phyloP scores from a whole-genome alignment of 805 yeast genomes.

The Spathaspora boniae region DNA sequence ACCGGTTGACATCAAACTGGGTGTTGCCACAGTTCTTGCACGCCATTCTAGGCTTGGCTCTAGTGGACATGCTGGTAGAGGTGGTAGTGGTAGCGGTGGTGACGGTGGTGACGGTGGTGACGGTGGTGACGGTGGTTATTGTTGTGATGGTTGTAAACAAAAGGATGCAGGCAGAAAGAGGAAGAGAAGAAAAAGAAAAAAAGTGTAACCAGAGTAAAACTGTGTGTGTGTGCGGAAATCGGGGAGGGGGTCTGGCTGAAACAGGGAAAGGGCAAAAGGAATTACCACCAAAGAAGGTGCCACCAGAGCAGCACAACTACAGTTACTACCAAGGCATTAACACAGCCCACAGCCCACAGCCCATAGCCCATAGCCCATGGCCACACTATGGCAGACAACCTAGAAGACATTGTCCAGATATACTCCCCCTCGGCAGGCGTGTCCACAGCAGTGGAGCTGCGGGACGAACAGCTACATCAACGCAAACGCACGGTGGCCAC shows the following conservation, averaged over 20 bases:
- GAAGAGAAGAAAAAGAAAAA: neutral
- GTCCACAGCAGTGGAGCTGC: neutral
- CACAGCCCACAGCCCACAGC: neutral
- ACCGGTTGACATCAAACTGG: conserved; percentile 19
- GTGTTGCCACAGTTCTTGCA: conserved; percentile 26
- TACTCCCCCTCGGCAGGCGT: conserved; percentile 1
- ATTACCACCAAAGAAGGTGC: too few relatives aligned
- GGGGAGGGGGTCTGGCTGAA: conserved; percentile 1
- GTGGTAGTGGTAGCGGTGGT: too few relatives aligned
- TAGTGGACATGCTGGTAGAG: too few relatives aligned
- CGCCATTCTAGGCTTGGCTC: too few relatives aligned
- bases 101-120: too few relatives aligned
- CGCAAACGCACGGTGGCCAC: neutral
- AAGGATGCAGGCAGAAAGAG: too few relatives aligned
- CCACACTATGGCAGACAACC: neutral
- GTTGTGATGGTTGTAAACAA: neutral
- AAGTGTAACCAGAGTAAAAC: neutral
- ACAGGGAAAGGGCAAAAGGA: too few relatives aligned
- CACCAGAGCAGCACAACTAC: too few relatives aligned
- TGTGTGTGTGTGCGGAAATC: neutral
- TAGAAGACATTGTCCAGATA: conserved; percentile 1
- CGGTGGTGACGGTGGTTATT: too few relatives aligned
- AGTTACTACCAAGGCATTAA: too few relatives aligned
- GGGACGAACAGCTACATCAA: neutral
- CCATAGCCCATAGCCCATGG: too few relatives aligned